Evolutionary conservation across 306 rosid species (phyloP).

Genomic region (Oxytropis ochrocephala): DNA sequence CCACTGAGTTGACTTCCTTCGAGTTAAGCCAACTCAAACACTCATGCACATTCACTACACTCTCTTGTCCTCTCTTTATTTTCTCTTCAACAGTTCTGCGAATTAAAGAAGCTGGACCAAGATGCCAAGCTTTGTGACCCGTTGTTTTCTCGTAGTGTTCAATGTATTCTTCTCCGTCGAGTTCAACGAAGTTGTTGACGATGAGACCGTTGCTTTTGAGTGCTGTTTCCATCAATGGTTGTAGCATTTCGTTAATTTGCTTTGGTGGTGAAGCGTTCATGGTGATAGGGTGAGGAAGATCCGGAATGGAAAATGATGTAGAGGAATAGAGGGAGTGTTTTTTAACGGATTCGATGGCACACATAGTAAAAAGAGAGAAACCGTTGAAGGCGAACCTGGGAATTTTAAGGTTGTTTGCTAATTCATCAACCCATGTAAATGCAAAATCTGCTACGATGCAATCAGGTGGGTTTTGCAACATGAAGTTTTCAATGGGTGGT

Average conservation of each 20-base stretch:
- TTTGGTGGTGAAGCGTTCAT: constrained; percentile 12
- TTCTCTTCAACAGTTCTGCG: neutral
- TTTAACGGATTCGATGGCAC: neutral
- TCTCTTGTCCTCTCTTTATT: constrained; percentile 3
- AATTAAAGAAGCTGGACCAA: constrained; percentile 26
- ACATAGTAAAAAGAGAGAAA: neutral
- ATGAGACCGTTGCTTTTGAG: constrained; percentile 24
- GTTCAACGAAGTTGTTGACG: constrained; percentile 20
- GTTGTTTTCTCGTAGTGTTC: constrained; percentile 12
- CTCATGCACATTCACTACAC: neutral
- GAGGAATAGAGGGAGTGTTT: neutral
- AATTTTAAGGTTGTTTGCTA: constrained; percentile 13
- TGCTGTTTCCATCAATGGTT: neutral
- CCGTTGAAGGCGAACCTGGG: constrained; percentile 27
- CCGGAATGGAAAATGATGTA: neutral
- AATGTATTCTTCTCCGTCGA: constrained; percentile 25
- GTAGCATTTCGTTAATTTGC: neutral
- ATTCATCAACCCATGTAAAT: constrained; percentile 21
- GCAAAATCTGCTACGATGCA: constrained; percentile 17
- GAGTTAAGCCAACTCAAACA: constrained; percentile 18
- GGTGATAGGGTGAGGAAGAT: constrained; percentile 23
- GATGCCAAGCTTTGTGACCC: constrained; percentile 16
- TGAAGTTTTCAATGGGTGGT: neutral
- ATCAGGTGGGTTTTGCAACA: constrained; percentile 20
- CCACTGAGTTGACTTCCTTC: constrained; percentile 9